A percentile compares a stretch with the other conserved stretches of the same genome.
phyloP scores from a whole-genome alignment of 345 rosid genomes.

The Salix viminalis region DNA sequence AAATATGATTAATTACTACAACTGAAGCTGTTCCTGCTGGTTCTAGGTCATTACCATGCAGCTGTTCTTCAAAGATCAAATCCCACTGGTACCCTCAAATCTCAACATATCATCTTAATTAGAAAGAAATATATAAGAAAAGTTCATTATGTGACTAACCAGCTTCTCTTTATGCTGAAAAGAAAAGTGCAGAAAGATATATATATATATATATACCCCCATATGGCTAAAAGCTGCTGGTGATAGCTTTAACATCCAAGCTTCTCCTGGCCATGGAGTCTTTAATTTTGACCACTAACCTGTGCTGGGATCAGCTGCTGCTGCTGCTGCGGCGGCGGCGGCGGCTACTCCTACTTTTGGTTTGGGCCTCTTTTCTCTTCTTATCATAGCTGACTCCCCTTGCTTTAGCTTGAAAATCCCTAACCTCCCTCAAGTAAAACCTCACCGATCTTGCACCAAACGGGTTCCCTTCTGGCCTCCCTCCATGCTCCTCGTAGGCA shows the following conservation, averaged over 20 bases:
- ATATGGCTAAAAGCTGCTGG: slow-evolving; percentile 4
- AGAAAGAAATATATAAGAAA: slow-evolving; percentile 11
- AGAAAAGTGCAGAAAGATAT: background rate
- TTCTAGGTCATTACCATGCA: slow-evolving; percentile 3
- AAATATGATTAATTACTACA: background rate
- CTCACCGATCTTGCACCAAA: slow-evolving; percentile 84
- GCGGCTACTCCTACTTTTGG: slow-evolving; percentile 8
- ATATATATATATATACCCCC: background rate
- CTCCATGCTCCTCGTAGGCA: slow-evolving; percentile 88
- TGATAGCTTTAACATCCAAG: background rate
- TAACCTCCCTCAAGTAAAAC: slow-evolving; percentile 80
- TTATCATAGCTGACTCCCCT: slow-evolving; percentile 92
- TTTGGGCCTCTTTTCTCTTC: slow-evolving; percentile 66
- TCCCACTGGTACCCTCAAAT: slow-evolving; percentile 26
- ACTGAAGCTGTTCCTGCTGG: background rate
- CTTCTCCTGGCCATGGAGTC: background rate
- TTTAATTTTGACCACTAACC: slow-evolving; percentile 1
- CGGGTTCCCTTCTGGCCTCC: slow-evolving; percentile 79
- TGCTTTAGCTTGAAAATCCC: slow-evolving; percentile 88
- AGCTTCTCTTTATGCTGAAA: background rate
- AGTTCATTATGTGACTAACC: slow-evolving; percentile 2
- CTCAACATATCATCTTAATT: slow-evolving; percentile 6
- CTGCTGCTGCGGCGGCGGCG: background rate
- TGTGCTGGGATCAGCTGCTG: slow-evolving; percentile 9
- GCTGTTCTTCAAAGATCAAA: slow-evolving; percentile 15